Evolutionary conservation across 1,284 basidiomycete species (phyloP), one percentile per base, ranked within the genome.

Genomic region (Meripilus lineatus): DNA sequence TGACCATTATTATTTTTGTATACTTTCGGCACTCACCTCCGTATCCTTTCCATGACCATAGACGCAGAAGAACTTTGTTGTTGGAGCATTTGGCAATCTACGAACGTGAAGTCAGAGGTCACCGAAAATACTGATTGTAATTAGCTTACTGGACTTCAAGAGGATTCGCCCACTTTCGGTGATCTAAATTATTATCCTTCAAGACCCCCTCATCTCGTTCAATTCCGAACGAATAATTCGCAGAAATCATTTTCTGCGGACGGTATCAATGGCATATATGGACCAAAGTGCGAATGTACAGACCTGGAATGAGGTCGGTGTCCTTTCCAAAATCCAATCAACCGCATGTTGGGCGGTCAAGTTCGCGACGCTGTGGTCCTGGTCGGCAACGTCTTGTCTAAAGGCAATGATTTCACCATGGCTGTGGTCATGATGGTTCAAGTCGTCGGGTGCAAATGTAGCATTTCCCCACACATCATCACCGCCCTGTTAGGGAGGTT

Each of bases 21-120:
- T 4, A 38, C 14, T 8, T 22, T 23, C n/a, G n/a, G 21, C 30
- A 57, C 74, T 56, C 37, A 85, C 87, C 76, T 97, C 96, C 0
- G 96, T 99, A 55, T 94, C 88, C 62, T 98, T 98, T 17, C 96
- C 96, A 52, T 92, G 86, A 0, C 95, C 96, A 64, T 99, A 98
- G 7, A 94, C 76, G 55, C 95, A 98, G 65, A 86, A 91, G 18
- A 97, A 83, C 62, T 89, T 93, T 84, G 97, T 89, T 1, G 84
- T 88, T 0, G 94, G 94, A 0, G 95, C 95, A 40, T 84, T 69
- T 0, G 95, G 95, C n/a, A 93, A 69, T 57, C 86, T 89, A 50
- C 3, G 26, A 15, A 24, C 7, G 6, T 32, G 18, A 18, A 18
- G 30, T 25, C 18, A 7, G 24, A 32, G 24, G 28, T 11, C 11